Base-by-base conservation (phyloP, 192 early-diverging fungal species). In the Backusella mclennaniae region DNA sequence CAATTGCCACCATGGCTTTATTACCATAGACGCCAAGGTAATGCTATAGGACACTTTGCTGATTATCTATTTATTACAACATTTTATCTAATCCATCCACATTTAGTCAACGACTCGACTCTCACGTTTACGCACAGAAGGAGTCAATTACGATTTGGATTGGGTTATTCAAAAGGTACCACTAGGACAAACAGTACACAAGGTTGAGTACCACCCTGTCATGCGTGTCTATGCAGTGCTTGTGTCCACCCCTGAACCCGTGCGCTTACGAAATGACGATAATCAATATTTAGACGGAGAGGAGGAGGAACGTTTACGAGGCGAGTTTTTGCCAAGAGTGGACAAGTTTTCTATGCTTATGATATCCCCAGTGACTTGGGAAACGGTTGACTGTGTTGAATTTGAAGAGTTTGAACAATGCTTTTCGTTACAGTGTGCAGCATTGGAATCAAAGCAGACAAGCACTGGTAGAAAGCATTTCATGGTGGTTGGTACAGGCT, bases 351-450 rank as follows among this genome's bases (percentile, higher is more conserved):
- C 87, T 6, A 71, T 99, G 41, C 94, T 97, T 66, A 84, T 99
- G 59, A 87, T 99, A 15, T 98, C 97, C 19, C 96, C 97, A 1
- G 89, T 96, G 0, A 96, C 96, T 19, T 98, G 95, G 95, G 96
- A 98, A 75, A 96, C 93, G 14, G 94, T 97, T 0, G 97, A 98
- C 76, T 80, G 84, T 78, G 90, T 87, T 38, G 76, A 75, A 36
- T 85, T 99, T 76, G 90, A 92, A 33, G 90, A 90, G 76, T 90
- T 93, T 82, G 97, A 99, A 80, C 94, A 96, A 73, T 89, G 96
- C 23, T 85, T 92, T 36, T 89, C 88, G 23, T 82, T 97, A 71
- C 88, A 93, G 53, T 89, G 89, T 74, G 91, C 97, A 23, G 89
- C 88, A 66, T 87, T 99, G 63, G 92, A 96, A 73, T 93, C 91